These are phyloP conservation scores for Madurella fahalii DNA, from an alignment of 2,329 filamentous ascomycete species.

Conservation along the genomic window DNA sequence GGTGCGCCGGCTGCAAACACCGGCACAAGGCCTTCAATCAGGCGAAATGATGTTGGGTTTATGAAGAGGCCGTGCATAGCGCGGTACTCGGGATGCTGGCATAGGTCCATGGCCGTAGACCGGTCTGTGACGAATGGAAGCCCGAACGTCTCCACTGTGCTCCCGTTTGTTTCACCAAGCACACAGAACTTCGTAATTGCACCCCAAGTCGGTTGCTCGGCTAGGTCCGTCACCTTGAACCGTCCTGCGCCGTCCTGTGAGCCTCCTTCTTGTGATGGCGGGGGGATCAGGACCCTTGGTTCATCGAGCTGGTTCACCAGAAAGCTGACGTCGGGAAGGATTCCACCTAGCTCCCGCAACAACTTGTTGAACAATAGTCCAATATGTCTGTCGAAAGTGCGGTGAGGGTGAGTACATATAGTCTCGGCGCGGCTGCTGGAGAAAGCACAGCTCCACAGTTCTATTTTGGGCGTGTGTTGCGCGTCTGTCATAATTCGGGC, in stretches of 20 bases:
- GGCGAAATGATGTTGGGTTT: constrained; percentile 39
- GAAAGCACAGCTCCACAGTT: constrained; percentile 37
- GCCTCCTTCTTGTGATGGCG: constrained; percentile 4
- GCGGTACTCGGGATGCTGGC: constrained; percentile 41
- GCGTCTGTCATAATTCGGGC: constrained; percentile 27
- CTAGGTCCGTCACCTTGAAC: constrained; percentile 29
- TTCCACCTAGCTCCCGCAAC: constrained; percentile 22
- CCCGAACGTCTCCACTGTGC: constrained; percentile 22
- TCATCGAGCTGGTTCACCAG: constrained; percentile 48
- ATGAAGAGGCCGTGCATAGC: constrained; percentile 43
- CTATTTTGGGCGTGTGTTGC: constrained; percentile 25
- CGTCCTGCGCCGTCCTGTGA: neutral
- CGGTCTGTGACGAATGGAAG: constrained; percentile 37
- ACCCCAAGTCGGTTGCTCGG: constrained; percentile 30
- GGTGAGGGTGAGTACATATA: constrained; percentile 26
- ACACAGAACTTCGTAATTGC: constrained; percentile 31
- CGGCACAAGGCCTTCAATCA: constrained; percentile 41
- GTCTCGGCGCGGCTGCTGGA: too few relatives aligned
- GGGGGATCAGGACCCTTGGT: constrained; percentile 38
- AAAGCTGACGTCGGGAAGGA: constrained; percentile 38
- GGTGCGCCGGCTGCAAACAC: constrained; percentile 43
- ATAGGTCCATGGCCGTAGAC: constrained; percentile 35
- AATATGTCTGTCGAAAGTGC: constrained; percentile 34
- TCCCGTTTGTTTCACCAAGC: neutral
- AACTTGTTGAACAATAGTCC: constrained; percentile 31